phyloP scores from a whole-genome alignment of 177 flowering plant genomes.

The Tripterygium wilfordii region DNA sequence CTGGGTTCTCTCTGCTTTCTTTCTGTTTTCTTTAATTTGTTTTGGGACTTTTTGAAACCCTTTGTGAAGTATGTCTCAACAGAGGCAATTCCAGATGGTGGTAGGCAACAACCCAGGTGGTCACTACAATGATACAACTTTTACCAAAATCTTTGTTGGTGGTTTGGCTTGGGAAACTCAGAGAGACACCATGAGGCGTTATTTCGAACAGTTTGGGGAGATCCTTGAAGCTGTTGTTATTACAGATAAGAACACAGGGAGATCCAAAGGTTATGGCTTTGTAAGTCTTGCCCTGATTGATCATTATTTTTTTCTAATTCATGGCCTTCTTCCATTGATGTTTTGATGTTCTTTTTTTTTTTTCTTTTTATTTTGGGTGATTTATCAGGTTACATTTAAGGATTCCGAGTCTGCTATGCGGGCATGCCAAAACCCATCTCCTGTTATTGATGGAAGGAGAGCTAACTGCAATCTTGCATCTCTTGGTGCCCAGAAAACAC shows the following conservation, averaged over 20 bases:
- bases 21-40: not conserved
- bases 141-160: constrained; percentile 61
- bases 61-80: constrained; percentile 37
- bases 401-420: constrained; percentile 61
- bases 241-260: constrained; percentile 54
- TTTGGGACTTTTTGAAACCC: not conserved
- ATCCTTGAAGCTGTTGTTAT: constrained; percentile 60
- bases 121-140: constrained; percentile 44
- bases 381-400: constrained; percentile 80
- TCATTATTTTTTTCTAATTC: not conserved
- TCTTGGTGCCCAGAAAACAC: constrained; percentile 55
- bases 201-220: constrained; percentile 70
- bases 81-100: constrained; percentile 43
- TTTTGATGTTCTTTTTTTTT: not conserved
- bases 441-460: constrained; percentile 70
- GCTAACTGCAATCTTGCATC: constrained; percentile 75
- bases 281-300: constrained; percentile 27
- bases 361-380: not conserved
- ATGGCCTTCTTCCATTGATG: not conserved
- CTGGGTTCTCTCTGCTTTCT: not conserved
- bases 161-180: constrained; percentile 73
- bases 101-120: constrained; percentile 30
- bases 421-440: constrained; percentile 58
- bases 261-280: constrained; percentile 74
- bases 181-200: constrained; percentile 58